Evolutionary conservation across 805 yeast species (phyloP), one percentile per base, ranked within the genome.

Genomic region (Candida nitratophila): DNA sequence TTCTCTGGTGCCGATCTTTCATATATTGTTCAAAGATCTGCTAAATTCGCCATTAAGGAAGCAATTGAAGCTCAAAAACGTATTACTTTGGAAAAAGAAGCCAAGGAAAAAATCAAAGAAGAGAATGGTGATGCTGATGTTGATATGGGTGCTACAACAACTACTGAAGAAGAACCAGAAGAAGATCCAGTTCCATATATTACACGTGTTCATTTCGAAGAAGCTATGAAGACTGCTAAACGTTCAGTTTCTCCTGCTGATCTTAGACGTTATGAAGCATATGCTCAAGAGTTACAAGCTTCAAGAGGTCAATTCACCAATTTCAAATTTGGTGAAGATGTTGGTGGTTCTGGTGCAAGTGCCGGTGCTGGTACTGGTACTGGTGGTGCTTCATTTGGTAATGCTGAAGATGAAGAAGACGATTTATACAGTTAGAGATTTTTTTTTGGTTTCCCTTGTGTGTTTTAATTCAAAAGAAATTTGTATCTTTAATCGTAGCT

Each of bases 141-240:
- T 43, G 63, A 57, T 44, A 60, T 60, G 63, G 44, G 41, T 17
- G 46, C 33, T 22, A 58, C 54, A 29, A 12, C n/a, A 29, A 29
- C 51, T 31, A 73, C 59, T 30, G 79, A 68, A 39, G 83, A 75
- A 46, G 87, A 76, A 48, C 87, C 79, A 65, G 86, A 79, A 57
- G 89, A 81, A 61, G 99, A 93, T 64, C 88, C 96, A 27, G 99
- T 93, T 54, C 99, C 99, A 59, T 93, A 68, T 66, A 91, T 93
- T 59, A 86, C 96, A 27, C 86, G 84, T 62, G 83, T 83, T 42
- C 99, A 93, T 66, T 89, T 93, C 58, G 96, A 93, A 69, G 98
- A 93, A 74, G 99, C 99, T 39, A 93, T 93, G 99, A 90, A 91
- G 81, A 89, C 98, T 1, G 99, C 99, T 43, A 85, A 89, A 69